Evolutionary conservation across 352 stramenopile genomes (phyloP).

Genomic region (Poterioochromonas sp.): DNA sequence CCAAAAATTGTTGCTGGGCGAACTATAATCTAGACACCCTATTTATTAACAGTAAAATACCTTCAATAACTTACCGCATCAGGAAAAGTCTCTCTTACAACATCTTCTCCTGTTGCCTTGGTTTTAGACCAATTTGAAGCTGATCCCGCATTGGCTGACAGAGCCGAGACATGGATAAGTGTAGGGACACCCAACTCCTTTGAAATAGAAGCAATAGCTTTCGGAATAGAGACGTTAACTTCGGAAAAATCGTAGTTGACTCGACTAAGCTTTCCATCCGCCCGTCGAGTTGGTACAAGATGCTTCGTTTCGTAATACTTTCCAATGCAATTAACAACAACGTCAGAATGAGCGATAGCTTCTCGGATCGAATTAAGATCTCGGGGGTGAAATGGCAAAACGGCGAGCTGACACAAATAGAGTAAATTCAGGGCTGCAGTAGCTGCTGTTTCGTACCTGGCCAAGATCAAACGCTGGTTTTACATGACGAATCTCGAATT

Average conservation of each 20-base stretch:
- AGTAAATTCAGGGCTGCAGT: neutral
- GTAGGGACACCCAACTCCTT: conserved; percentile 59
- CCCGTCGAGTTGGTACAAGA: conserved; percentile 61
- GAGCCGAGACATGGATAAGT: conserved; percentile 62
- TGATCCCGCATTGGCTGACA: conserved; percentile 48
- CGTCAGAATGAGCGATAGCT: conserved; percentile 76
- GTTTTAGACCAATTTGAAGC: conserved; percentile 56
- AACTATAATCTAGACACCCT: conserved; percentile 76
- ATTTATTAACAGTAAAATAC: too few species aligned
- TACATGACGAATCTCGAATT: conserved; percentile 81
- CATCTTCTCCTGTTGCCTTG: conserved; percentile 57
- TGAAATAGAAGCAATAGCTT: conserved; percentile 54
- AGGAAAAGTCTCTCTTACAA: conserved; percentile 74
- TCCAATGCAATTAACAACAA: conserved; percentile 93
- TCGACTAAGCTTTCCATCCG: conserved; percentile 47
- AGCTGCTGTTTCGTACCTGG: conserved; percentile 49
- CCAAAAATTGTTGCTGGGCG: conserved; percentile 86
- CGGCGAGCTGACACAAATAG: conserved; percentile 40
- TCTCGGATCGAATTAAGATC: conserved; percentile 83
- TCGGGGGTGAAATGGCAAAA: conserved; percentile 64
- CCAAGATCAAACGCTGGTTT: conserved; percentile 85
- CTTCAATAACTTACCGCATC: conserved; percentile 58
- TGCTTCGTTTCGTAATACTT: conserved; percentile 95
- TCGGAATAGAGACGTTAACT: conserved; percentile 78
- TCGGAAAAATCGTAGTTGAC: conserved; percentile 83